These are phyloP conservation scores for Umbelopsis isabellina DNA, from an alignment of 192 early-diverging fungal genomes.

Conservation along the genomic window DNA sequence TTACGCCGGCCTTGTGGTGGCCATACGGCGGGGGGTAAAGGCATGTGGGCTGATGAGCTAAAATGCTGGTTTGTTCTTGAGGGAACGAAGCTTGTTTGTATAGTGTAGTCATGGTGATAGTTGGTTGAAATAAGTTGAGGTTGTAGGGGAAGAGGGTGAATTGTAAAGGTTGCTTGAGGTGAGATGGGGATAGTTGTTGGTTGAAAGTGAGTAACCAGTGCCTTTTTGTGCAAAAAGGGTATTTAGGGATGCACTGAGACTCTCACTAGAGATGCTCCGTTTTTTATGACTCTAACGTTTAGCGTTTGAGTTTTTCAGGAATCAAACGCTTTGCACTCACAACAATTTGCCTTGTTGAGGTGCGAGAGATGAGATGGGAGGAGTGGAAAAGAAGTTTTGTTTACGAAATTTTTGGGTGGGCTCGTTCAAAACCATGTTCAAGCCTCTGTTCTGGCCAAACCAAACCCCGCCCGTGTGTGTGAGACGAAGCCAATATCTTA, in stretches of 20 bases:
- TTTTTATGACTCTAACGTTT: too few relatives aligned
- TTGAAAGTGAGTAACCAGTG: too few relatives aligned
- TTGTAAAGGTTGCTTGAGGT: slow-evolving; percentile 2
- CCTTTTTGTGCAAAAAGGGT: too few relatives aligned
- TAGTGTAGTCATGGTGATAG: slow-evolving; percentile 7
- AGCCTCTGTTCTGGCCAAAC: too few relatives aligned
- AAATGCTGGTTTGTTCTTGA: slow-evolving; percentile 10
- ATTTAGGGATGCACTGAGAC: too few relatives aligned
- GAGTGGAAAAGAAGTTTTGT: not conserved
- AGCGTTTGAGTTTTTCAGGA: not conserved
- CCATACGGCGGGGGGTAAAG: slow-evolving; percentile 14
- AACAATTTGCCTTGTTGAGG: slow-evolving; percentile 16
- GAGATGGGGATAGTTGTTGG: not conserved
- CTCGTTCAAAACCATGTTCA: too few relatives aligned
- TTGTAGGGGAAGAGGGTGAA: not conserved
- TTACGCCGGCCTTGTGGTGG: not conserved
- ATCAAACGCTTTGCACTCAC: slow-evolving; percentile 21
- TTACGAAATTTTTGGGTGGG: not conserved
- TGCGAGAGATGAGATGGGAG: not conserved
- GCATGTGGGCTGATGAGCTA: slow-evolving; percentile 2
- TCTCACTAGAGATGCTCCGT: too few relatives aligned
- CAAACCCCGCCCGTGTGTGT: too few relatives aligned
- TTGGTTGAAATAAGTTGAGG: slow-evolving; percentile 4
- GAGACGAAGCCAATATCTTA: too few relatives aligned
- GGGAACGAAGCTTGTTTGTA: slow-evolving; percentile 1